Base-by-base conservation (phyloP, 495 filamentous ascomycete genomes). In the Penicillium riverlandense region DNA sequence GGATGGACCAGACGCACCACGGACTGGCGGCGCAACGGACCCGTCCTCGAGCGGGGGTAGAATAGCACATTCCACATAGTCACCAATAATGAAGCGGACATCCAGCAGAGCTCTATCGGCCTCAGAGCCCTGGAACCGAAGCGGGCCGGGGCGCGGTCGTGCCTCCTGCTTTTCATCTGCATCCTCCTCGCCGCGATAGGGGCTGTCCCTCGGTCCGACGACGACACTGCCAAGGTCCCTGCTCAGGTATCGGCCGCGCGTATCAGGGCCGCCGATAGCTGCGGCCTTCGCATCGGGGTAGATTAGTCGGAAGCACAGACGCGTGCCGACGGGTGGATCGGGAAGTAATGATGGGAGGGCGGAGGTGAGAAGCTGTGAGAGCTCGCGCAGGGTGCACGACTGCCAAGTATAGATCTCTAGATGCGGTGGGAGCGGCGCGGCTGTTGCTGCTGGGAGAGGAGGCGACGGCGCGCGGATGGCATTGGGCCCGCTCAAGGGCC, bases 331-430 rank as follows among this genome's bases (percentile, higher is more conserved):
- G 14, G 79, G 75, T 0, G 85, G 88, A 40, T 72, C 53, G n/a
- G 90, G 86, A 15, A 95, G 78, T 43, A 90, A 61, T 16, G 60
- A 57, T 0, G 86, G 86, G 1, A 89, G 66, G 0, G 85, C 76
- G 43, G 72, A 67, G 33, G 76, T 77, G 37, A 90, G 78, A 13
- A 96, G 82, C 55, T 84, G 79, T 7, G 84, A 78, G 30, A 96
- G 83, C 66, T 96, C 89, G 54, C 74, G 71, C 11, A 98, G 78
- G 9, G 88, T 87, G 71, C 86, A 90, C 57, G 78, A 79, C 44
- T 76, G 77, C 88, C 88, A 95, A 54, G 90, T 91, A 76, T 95
- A 90, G 58, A 96, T 85, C 47, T 87, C 73, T 29, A 92, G 74
- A 63, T 85, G 79, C 6, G 79, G 69, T 22, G 85, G 83, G 15